Evolutionary conservation across 2,329 filamentous ascomycete species (phyloP).

Genomic region (Diaporthe vexans): DNA sequence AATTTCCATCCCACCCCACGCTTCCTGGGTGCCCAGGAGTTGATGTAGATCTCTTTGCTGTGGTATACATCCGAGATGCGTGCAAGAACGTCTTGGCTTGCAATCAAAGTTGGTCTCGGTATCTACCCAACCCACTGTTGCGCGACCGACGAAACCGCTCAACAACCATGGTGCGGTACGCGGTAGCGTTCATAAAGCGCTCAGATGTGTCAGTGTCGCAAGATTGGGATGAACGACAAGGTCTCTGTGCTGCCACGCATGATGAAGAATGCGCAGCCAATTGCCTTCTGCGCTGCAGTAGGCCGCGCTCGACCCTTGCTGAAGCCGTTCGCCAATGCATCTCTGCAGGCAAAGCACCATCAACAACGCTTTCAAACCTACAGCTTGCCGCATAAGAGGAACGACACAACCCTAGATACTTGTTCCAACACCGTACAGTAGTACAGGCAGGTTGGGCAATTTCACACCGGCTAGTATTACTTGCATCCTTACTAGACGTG

Average conservation of each 20-base stretch:
- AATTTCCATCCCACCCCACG: constrained; percentile 35
- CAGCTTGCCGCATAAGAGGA: neutral
- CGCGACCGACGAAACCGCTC: neutral
- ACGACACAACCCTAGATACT: neutral
- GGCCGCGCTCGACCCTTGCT: constrained; percentile 7
- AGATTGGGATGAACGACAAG: constrained; percentile 31
- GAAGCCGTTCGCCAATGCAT: neutral
- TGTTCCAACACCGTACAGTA: neutral
- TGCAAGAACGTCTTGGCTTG: neutral
- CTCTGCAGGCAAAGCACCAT: neutral
- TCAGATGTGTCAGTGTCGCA: constrained; percentile 18
- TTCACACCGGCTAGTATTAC: neutral
- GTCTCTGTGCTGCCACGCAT: constrained; percentile 2
- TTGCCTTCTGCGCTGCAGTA: neutral
- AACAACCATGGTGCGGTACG: constrained; percentile 1
- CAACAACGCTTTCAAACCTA: neutral
- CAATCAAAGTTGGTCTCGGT: neutral
- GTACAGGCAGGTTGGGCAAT: neutral
- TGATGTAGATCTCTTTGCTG: constrained; percentile 5
- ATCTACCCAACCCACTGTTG: neutral
- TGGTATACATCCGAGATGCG: constrained; percentile 7
- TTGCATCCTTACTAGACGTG: neutral
- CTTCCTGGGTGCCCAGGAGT: neutral
- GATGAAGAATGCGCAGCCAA: constrained; percentile 8
- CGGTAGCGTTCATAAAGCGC: neutral